Percentiles rank a stretch among this genome's conserved stretches.
Conservation (phyloP, 805 yeast genomes). For the Yarrowia divulgata region DNA sequence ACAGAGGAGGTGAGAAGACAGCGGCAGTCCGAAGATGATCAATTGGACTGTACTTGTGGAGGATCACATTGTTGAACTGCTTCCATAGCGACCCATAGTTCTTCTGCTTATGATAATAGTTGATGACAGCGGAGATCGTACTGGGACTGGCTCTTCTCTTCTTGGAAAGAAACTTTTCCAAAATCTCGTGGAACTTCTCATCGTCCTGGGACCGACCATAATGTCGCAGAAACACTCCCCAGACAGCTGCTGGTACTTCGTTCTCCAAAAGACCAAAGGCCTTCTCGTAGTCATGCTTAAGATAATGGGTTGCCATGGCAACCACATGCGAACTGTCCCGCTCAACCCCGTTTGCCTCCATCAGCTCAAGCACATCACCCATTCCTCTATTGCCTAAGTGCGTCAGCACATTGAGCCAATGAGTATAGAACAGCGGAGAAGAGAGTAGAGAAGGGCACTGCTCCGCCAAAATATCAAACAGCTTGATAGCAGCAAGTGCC, state of each 20-base stretch:
- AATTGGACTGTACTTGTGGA: constrained; percentile 3
- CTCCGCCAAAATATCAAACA: constrained; percentile 1
- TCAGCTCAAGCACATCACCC: neutral
- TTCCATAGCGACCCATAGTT: neutral
- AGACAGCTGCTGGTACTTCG: neutral
- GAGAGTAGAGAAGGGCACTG: neutral
- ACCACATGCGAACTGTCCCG: constrained; percentile 8
- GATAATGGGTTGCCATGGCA: constrained; percentile 14
- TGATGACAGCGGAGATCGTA: constrained; percentile 19
- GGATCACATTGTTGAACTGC: constrained; percentile 6
- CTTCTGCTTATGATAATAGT: constrained; percentile 29
- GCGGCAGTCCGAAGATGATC: constrained; percentile 16
- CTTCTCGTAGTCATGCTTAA: constrained; percentile 5
- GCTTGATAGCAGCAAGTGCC: neutral
- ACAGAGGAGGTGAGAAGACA: neutral
- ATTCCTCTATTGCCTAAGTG: neutral
- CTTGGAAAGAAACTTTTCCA: neutral
- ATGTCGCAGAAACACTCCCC: constrained; percentile 31
- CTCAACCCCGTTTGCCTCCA: constrained; percentile 4
- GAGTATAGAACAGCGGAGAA: neutral
- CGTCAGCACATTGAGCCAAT: constrained; percentile 31
- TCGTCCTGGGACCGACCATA: constrained; percentile 20
- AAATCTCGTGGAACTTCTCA: neutral
- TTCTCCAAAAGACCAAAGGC: neutral
- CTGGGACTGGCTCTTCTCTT: constrained; percentile 4